These are phyloP conservation scores for Roridomyces roridus DNA, from an alignment of 768 basidiomycete species.

Conservation along the genomic window DNA sequence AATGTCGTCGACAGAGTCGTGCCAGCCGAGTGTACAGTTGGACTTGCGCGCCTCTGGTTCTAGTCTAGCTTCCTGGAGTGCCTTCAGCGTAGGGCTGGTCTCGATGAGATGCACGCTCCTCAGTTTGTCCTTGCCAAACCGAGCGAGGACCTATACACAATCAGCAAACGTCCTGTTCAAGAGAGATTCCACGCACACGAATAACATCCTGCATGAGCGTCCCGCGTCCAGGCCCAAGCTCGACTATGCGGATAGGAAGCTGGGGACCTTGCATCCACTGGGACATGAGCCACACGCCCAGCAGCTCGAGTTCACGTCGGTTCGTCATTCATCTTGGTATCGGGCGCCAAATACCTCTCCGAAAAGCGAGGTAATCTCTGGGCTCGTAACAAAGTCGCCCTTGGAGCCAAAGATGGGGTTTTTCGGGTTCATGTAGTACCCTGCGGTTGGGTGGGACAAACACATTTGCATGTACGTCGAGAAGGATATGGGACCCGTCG, in stretches of 20 bases:
- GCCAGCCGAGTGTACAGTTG: conserved; percentile 65
- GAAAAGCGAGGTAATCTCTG: conserved; percentile 95
- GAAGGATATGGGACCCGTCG: conserved; percentile 88
- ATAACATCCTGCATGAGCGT: conserved; percentile 91
- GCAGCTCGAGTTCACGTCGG: conserved; percentile 57
- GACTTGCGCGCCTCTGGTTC: conserved; percentile 30
- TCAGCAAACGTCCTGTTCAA: background rate
- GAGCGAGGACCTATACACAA: conserved; percentile 53
- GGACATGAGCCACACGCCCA: conserved; percentile 88
- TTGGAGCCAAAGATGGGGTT: conserved; percentile 82
- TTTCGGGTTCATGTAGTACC: conserved; percentile 86
- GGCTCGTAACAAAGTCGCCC: conserved; percentile 96
- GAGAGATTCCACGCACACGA: conserved; percentile 65
- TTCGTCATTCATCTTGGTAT: conserved; percentile 40
- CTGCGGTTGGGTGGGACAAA: conserved; percentile 86
- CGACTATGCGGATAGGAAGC: conserved; percentile 71
- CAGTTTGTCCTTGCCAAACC: conserved; percentile 48
- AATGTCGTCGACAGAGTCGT: conserved; percentile 77
- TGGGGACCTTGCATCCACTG: too few species aligned
- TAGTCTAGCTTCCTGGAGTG: conserved; percentile 65
- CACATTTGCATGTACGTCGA: conserved; percentile 93
- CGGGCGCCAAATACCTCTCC: conserved; percentile 81
- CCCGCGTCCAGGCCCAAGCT: conserved; percentile 93
- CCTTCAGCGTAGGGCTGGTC: conserved; percentile 71
- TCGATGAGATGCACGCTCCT: conserved; percentile 79